A percentile compares a stretch with the other conserved stretches of the same genome.
These are phyloP conservation scores for Hyaloraphidium curvatum DNA, from an alignment of 192 early-diverging fungal species.

Conservation along the genomic window DNA sequence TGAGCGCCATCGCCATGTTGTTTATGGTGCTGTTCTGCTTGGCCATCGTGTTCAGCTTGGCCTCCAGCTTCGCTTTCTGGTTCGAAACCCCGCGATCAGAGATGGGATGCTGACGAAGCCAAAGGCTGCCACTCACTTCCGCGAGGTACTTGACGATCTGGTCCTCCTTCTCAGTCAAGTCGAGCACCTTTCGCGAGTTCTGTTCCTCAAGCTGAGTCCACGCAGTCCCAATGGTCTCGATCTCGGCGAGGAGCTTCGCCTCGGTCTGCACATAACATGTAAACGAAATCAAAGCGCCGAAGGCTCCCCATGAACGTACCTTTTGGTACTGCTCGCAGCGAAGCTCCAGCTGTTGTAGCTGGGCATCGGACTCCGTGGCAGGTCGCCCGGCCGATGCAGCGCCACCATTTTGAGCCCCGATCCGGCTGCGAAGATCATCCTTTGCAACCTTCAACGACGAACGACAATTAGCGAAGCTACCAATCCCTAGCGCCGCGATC, in stretches of 20 bases:
- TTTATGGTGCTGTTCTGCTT: constrained; percentile 47
- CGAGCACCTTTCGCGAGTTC: constrained; percentile 55
- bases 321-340: background rate
- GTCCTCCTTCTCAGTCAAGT: constrained; percentile 57
- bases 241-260: constrained; percentile 30
- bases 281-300: background rate
- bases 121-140: constrained; percentile 23
- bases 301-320: background rate
- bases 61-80: constrained; percentile 58
- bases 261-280: constrained; percentile 25
- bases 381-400: too few relatives aligned
- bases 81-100: background rate
- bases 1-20: constrained; percentile 44
- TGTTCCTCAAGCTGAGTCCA: constrained; percentile 72
- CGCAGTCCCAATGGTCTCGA: constrained; percentile 40
- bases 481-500: too few relatives aligned
- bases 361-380: background rate
- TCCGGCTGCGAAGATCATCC: too few relatives aligned
- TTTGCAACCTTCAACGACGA: too few relatives aligned
- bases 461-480: too few relatives aligned
- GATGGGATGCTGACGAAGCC: background rate
- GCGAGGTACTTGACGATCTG: constrained; percentile 52
- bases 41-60: constrained; percentile 53
- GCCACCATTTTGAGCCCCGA: too few relatives aligned
- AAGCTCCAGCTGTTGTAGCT: background rate